phyloP scores from a whole-genome alignment of 2,329 filamentous ascomycete species.

The Aspergillus sp. region DNA sequence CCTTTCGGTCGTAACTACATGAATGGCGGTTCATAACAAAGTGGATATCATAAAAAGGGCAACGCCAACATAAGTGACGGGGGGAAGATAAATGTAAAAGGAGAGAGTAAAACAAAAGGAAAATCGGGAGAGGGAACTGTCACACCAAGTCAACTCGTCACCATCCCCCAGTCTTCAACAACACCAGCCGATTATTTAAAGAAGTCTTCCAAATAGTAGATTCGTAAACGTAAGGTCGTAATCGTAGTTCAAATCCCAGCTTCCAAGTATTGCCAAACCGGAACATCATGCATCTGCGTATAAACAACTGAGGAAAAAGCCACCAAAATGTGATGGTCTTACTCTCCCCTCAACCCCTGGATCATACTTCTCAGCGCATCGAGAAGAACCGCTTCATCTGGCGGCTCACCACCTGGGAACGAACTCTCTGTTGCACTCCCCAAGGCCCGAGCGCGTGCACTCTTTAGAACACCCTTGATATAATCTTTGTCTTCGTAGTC shows the following conservation, averaged over 20 bases:
- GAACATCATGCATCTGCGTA: neutral
- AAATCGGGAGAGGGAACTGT: constrained; percentile 7
- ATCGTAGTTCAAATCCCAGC: constrained; percentile 10
- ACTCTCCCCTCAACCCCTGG: constrained; percentile 39
- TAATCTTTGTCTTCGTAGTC: constrained; percentile 48
- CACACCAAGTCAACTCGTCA: neutral
- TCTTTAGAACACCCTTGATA: constrained; percentile 44
- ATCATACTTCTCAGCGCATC: constrained; percentile 42
- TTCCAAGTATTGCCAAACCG: neutral
- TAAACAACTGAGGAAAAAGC: neutral
- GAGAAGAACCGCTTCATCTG: constrained; percentile 45
- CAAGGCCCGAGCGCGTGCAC: constrained; percentile 42
- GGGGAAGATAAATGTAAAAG: neutral
- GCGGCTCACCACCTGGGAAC: constrained; percentile 44
- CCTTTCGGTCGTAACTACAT: neutral
- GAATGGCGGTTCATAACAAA: constrained; percentile 3
- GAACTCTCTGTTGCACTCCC: constrained; percentile 42
- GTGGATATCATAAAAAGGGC: constrained; percentile 10
- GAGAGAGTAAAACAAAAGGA: constrained; percentile 3
- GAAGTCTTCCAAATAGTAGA: constrained; percentile 4
- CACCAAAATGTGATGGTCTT: constrained; percentile 6
- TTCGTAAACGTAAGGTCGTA: constrained; percentile 14
- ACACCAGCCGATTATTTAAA: constrained; percentile 8
- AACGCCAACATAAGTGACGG: neutral
- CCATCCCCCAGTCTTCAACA: neutral